These are phyloP conservation scores for Pestalotiopsis sp. DNA, from an alignment of 2,329 filamentous ascomycete genomes.

Conservation along the genomic window DNA sequence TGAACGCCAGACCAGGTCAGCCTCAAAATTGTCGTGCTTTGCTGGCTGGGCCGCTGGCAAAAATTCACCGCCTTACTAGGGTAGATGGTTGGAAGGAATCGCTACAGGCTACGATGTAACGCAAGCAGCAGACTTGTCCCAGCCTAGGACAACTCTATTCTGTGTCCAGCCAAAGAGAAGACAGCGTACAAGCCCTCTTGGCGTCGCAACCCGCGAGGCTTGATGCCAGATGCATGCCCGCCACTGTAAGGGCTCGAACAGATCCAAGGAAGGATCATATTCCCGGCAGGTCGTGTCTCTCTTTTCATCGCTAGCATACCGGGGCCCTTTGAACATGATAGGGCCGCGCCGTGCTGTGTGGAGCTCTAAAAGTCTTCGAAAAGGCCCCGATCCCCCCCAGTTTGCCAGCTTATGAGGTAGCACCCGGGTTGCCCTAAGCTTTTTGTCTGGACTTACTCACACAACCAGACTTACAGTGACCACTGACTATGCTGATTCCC, in stretches of 20 bases:
- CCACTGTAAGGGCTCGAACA: not conserved
- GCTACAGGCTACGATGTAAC: not conserved
- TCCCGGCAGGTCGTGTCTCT: not conserved
- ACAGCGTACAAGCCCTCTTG: not conserved
- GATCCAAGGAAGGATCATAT: not conserved
- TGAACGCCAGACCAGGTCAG: not conserved
- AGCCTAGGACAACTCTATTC: slow-evolving; percentile 1
- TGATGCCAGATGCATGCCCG: not conserved
- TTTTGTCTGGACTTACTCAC: not conserved
- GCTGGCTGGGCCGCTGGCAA: not conserved
- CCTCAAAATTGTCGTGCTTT: not conserved
- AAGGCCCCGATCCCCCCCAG: not conserved
- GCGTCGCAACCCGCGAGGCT: not conserved
- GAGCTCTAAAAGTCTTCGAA: not conserved
- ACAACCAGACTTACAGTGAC: not conserved
- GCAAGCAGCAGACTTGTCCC: not conserved
- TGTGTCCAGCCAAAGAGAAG: slow-evolving; percentile 1
- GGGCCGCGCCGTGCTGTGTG: not conserved
- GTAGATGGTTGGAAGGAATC: not conserved
- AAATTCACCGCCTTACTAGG: slow-evolving; percentile 7
- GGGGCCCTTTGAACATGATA: not conserved
- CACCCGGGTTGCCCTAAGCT: not conserved
- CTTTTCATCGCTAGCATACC: not conserved
- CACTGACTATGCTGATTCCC: not conserved
- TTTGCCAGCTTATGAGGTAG: not conserved